Evolutionary conservation across 371 early-diverging fungal genomes (phyloP).

Genomic region (Mucor piriformis): DNA sequence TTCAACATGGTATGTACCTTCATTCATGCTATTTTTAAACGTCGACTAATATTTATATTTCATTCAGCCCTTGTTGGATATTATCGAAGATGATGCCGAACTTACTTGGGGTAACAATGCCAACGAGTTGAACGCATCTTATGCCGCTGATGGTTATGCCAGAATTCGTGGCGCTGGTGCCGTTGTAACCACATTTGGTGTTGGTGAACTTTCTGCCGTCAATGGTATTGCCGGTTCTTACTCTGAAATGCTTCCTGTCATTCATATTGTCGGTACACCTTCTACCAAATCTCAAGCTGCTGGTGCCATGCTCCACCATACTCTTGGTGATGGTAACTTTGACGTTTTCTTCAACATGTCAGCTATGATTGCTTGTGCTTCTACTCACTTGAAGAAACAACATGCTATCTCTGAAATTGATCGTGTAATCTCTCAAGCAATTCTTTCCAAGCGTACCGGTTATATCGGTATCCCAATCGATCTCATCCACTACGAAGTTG

Average conservation of each 20-base stretch:
- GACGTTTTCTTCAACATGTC: constrained; percentile 45
- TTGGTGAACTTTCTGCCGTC: constrained; percentile 56
- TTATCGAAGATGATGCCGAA: constrained; percentile 41
- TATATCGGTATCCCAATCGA: constrained; percentile 59
- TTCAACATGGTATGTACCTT: constrained; percentile 42
- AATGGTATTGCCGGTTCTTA: constrained; percentile 58
- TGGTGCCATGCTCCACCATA: constrained; percentile 56
- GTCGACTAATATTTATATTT: neutral
- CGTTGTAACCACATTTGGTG: constrained; percentile 60
- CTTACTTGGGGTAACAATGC: constrained; percentile 45
- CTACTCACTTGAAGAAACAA: constrained; percentile 30
- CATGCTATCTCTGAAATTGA: constrained; percentile 51
- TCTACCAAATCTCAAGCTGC: constrained; percentile 43
- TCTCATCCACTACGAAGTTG: constrained; percentile 37
- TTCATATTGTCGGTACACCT: constrained; percentile 61
- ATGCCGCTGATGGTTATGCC: constrained; percentile 65
- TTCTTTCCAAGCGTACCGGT: constrained; percentile 38
- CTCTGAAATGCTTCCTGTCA: constrained; percentile 58
- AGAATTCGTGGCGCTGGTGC: constrained; percentile 40
- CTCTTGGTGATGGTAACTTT: constrained; percentile 61
- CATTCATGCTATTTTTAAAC: neutral
- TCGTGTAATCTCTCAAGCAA: constrained; percentile 30
- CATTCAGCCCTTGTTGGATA: constrained; percentile 27
- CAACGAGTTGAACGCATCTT: constrained; percentile 52
- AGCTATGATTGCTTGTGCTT: constrained; percentile 45